Evolutionary conservation across 139 green algal species (phyloP).

Genomic region (Chlamydomonas eustigma): DNA sequence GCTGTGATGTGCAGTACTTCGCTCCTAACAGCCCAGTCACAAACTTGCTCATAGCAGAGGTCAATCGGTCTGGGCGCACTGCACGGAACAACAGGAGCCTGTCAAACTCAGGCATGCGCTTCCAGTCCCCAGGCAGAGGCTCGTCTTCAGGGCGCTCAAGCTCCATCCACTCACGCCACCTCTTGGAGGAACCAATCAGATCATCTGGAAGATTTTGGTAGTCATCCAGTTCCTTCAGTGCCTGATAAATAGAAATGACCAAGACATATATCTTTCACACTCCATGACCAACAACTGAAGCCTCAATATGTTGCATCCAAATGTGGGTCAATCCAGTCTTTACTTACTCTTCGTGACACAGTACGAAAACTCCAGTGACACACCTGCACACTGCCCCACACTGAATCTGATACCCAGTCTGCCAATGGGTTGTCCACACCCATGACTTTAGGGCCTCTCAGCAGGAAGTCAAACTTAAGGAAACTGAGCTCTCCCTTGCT

Average conservation of each 20-base stretch:
- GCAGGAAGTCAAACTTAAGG: constrained; percentile 79
- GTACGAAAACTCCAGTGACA: no score
- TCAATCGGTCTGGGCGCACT: constrained; percentile 83
- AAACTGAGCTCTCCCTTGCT: constrained; percentile 63
- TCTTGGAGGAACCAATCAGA: constrained; percentile 72
- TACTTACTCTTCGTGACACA: no score
- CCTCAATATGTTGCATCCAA: no score
- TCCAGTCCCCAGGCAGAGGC: constrained; percentile 87
- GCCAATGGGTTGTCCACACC: constrained; percentile 70
- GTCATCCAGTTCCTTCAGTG: constrained; percentile 75
- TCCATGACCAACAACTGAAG: no score
- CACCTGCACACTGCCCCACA: constrained; percentile 54
- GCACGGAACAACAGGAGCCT: constrained; percentile 64
- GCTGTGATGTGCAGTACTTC: constrained; percentile 63
- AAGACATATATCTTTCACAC: no score
- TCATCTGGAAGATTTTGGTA: constrained; percentile 80
- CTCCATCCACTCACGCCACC: constrained; percentile 91
- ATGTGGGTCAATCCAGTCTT: no score
- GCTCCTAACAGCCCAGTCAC: constrained; percentile 72
- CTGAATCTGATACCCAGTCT: constrained; percentile 74
- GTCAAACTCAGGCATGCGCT: constrained; percentile 83
- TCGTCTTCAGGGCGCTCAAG: constrained; percentile 85
- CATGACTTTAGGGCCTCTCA: constrained; percentile 67
- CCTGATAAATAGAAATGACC: constrained; percentile 27
- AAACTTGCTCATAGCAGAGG: constrained; percentile 75